These are phyloP conservation scores for Chlamydomonas sp. DNA, from an alignment of 139 green algal species.

Conservation along the genomic window DNA sequence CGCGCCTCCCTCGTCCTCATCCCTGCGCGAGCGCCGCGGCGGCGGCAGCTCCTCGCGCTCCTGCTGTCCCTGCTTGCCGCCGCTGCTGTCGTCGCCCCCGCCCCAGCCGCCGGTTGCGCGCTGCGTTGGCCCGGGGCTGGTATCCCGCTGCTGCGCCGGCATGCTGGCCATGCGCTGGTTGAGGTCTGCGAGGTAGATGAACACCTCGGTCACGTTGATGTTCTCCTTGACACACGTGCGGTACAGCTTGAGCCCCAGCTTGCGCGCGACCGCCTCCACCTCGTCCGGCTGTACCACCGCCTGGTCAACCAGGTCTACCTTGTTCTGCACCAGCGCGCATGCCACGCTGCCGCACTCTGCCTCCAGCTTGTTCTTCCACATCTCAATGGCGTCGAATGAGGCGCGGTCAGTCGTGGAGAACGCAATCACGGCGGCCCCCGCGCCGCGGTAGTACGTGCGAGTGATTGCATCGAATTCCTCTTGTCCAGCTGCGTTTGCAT, in stretches of 20 bases:
- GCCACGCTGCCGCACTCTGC: slow-evolving; percentile 56
- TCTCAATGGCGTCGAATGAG: slow-evolving; percentile 55
- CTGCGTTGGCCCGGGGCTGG: not conserved
- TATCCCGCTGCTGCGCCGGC: slow-evolving; percentile 14
- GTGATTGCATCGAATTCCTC: slow-evolving; percentile 75
- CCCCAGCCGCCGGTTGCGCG: not conserved
- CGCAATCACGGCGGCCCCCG: slow-evolving; percentile 51
- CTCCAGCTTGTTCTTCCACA: slow-evolving; percentile 58
- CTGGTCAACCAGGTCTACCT: slow-evolving; percentile 61
- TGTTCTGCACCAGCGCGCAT: slow-evolving; percentile 69
- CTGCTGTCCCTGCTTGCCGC: slow-evolving; percentile 25
- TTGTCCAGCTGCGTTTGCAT: slow-evolving; percentile 65
- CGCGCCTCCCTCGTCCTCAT: not conserved
- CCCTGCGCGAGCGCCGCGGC: not conserved
- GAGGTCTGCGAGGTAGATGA: slow-evolving; percentile 52
- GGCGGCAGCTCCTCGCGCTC: slow-evolving; percentile 37
- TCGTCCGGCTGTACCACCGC: slow-evolving; percentile 45
- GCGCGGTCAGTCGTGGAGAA: slow-evolving; percentile 69
- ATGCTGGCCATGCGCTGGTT: slow-evolving; percentile 39
- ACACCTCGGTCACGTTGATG: slow-evolving; percentile 66
- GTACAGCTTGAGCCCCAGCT: slow-evolving; percentile 59
- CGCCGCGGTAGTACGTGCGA: slow-evolving; percentile 61
- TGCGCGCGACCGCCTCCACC: slow-evolving; percentile 49
- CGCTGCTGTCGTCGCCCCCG: not conserved
- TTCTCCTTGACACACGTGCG: slow-evolving; percentile 69